phyloP scores from a whole-genome alignment of 2,329 filamentous ascomycete genomes.

The Zymoseptoria pseudotritici region DNA sequence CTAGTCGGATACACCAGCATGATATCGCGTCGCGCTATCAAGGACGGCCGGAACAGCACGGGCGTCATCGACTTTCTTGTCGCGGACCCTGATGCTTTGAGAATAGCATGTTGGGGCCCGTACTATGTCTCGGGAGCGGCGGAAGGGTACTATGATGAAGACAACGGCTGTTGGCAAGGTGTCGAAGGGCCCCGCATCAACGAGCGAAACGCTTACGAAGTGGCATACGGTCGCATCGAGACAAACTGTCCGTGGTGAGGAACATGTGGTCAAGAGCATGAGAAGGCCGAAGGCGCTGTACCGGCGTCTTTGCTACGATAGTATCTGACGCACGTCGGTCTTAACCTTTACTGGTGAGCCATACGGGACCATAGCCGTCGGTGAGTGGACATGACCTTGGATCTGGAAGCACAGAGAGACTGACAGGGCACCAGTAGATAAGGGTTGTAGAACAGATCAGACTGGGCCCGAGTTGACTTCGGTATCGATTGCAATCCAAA shows the following conservation, averaged over 20 bases:
- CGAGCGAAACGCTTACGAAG: background rate
- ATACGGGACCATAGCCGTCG: background rate
- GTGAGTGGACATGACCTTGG: background rate
- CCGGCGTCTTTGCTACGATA: background rate
- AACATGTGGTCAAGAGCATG: background rate
- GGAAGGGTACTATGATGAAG: too few species aligned
- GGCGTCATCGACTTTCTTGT: conserved; percentile 2
- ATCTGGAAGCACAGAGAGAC: background rate
- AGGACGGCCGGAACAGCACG: background rate
- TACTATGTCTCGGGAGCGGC: background rate
- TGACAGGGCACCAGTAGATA: background rate
- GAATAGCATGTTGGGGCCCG: background rate
- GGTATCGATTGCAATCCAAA: background rate
- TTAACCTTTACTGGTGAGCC: too few species aligned
- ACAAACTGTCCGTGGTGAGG: background rate
- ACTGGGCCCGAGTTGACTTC: background rate
- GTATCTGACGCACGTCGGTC: background rate
- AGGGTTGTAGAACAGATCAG: background rate
- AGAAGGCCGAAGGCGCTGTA: background rate
- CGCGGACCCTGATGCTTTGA: background rate
- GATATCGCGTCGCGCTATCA: too few species aligned
- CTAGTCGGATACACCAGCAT: too few species aligned
- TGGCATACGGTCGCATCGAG: background rate
- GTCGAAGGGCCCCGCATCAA: too few species aligned
- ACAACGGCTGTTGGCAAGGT: too few species aligned